Evolutionary conservation across 768 basidiomycete genomes (phyloP).

Genomic region (Suillus alpinus): DNA sequence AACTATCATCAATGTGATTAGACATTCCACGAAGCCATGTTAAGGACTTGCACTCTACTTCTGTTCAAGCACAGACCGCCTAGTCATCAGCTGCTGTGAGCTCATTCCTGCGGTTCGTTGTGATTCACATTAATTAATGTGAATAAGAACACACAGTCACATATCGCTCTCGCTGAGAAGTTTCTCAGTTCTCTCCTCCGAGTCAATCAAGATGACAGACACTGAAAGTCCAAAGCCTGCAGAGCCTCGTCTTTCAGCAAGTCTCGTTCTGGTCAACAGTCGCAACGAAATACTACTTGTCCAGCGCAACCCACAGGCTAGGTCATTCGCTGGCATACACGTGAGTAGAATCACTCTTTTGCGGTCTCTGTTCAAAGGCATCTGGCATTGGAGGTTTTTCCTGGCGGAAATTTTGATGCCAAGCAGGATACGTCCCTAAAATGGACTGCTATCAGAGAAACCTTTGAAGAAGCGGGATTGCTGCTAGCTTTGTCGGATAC

Average conservation of each 20-base stretch:
- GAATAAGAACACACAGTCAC: neutral
- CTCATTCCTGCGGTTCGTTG: neutral
- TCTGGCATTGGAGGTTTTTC: conserved; percentile 56
- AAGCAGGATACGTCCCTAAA: conserved; percentile 54
- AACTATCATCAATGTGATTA: neutral
- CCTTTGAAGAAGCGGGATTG: conserved; percentile 74
- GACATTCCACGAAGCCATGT: neutral
- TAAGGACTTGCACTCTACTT: neutral
- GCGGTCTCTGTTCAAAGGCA: conserved; percentile 1
- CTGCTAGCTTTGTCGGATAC: conserved; percentile 48
- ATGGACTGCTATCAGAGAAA: conserved; percentile 71
- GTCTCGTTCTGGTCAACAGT: conserved; percentile 61
- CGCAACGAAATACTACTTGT: conserved; percentile 70
- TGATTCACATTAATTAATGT: neutral
- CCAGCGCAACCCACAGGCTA: conserved; percentile 63
- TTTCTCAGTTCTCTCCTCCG: neutral
- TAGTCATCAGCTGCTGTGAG: neutral
- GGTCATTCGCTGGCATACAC: conserved; percentile 64
- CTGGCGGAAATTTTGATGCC: conserved; percentile 67
- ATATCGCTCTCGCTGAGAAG: neutral
- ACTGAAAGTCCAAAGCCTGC: neutral
- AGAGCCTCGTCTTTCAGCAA: conserved; percentile 61
- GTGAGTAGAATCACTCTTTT: conserved; percentile 35
- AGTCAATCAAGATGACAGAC: neutral
- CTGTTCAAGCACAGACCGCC: neutral